Evolutionary conservation across 768 basidiomycete species (phyloP), one percentile per base, ranked within the genome.

Genomic region (Kwoniella bestiolae): DNA sequence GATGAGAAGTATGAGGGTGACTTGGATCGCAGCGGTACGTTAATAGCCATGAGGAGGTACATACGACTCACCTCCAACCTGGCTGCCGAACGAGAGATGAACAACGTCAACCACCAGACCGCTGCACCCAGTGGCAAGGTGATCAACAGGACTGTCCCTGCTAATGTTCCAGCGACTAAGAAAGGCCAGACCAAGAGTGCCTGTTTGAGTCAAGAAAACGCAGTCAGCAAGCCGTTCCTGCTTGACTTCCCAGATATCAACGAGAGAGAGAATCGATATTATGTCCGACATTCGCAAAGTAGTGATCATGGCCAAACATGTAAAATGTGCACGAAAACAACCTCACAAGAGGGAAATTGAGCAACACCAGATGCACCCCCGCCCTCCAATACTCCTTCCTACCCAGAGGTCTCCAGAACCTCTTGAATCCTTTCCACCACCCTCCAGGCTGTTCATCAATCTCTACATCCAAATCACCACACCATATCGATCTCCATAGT

Each of bases 301-400:
- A n/a, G n/a, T n/a, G n/a, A n/a, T n/a, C n/a, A n/a, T n/a, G n/a
- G n/a, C n/a, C n/a, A n/a, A n/a, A n/a, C n/a, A n/a, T n/a, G 31
- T 50, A 11, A n/a, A 16, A 12, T 52, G 28, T n/a, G 29, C 21
- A 44, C 25, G 21, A 14, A 45, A 76, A n/a, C n/a, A n/a, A n/a
- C n/a, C 77, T 73, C 47, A 80, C 79, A 29, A 80, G 69, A 12
- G 78, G 79, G 49, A 80, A 78, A 49, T 79, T 80, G 29, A 80
- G 49, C n/a, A 79, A 35, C 2, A 76, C 59, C 32, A 80, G 66
- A 56, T 80, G 79, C 12, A 74, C 21, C 44, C 74, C 35, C n/a
- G 73, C 71, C 44, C 67, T 56, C 79, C 79, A 80, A 58, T 79
- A 77, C 28, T 65, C 60, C 5, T 55, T 49, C 35, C 65, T 61